phyloP scores from a whole-genome alignment of 495 filamentous ascomycete genomes.

The Tuber brumale region DNA sequence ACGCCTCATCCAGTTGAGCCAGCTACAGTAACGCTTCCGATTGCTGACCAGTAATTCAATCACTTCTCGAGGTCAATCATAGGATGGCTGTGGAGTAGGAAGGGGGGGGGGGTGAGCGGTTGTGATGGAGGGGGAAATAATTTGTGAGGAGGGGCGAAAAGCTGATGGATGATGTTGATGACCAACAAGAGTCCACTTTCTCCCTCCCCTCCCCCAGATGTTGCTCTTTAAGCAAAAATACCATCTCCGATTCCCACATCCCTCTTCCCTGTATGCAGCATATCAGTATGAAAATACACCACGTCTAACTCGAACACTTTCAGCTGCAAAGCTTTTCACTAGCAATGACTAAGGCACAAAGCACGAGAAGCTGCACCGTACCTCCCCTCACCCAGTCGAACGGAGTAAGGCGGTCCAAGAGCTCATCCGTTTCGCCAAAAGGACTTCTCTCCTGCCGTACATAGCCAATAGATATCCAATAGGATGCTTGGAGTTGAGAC shows the following conservation, averaged over 20 bases:
- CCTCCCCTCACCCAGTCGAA: neutral
- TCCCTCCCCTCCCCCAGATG: neutral
- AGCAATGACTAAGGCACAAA: neutral
- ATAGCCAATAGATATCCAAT: neutral
- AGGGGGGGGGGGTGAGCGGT: conserved; percentile 17
- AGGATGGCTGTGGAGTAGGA: neutral
- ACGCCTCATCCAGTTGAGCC: neutral
- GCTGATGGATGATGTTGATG: conserved; percentile 13
- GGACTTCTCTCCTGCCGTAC: neutral
- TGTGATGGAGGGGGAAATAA: conserved; percentile 20
- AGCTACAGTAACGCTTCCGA: neutral
- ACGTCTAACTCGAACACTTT: neutral
- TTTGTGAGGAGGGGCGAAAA: conserved; percentile 10
- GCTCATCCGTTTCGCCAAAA: neutral
- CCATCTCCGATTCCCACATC: neutral
- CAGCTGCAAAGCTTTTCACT: neutral
- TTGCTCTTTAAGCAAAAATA: neutral
- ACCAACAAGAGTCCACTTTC: conserved; percentile 5
- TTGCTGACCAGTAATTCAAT: neutral
- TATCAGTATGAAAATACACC: neutral
- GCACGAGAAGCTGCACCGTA: neutral
- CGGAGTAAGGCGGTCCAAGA: neutral
- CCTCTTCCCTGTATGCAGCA: neutral
- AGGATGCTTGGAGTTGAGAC: neutral
- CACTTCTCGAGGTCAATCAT: neutral